Evolutionary conservation across 2,329 filamentous ascomycete genomes (phyloP).

Genomic region (Venturiaceae sp.): DNA sequence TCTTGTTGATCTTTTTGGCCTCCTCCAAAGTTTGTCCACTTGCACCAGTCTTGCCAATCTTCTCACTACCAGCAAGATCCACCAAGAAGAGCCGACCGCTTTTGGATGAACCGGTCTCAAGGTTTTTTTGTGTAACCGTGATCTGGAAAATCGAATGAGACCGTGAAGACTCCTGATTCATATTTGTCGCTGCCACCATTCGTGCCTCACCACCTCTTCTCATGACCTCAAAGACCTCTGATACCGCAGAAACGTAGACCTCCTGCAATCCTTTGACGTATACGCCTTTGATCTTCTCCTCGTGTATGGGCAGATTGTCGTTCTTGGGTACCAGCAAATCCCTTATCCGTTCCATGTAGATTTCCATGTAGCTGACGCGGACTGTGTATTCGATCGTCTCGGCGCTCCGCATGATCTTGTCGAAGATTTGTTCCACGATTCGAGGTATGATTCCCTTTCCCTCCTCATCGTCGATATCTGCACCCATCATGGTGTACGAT

Average conservation of each 20-base stretch:
- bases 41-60: constrained; percentile 96
- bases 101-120: constrained; percentile 91
- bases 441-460: constrained; percentile 91
- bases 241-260: constrained; percentile 90
- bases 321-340: constrained; percentile 88
- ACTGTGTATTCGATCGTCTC: constrained; percentile 98
- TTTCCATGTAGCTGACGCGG: constrained; percentile 98
- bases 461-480: constrained; percentile 82
- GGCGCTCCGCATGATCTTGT: constrained; percentile 84
- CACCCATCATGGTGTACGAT: constrained; percentile 98
- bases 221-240: constrained; percentile 96
- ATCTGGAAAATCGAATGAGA: constrained; percentile 98
- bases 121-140: constrained; percentile 94
- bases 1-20: constrained; percentile 99
- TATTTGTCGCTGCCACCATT: constrained; percentile 93
- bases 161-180: constrained; percentile 97
- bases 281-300: constrained; percentile 91
- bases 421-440: constrained; percentile 96
- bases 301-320: constrained; percentile 94
- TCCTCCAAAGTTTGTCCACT: constrained; percentile 96
- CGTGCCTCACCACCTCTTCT: constrained; percentile 80
- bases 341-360: constrained; percentile 98
- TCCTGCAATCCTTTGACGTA: constrained; percentile 94
- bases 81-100: constrained; percentile 95
- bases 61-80: constrained; percentile 95